Base-by-base conservation (phyloP, 2,329 filamentous ascomycete genomes). In the Colletotrichum scovillei region DNA sequence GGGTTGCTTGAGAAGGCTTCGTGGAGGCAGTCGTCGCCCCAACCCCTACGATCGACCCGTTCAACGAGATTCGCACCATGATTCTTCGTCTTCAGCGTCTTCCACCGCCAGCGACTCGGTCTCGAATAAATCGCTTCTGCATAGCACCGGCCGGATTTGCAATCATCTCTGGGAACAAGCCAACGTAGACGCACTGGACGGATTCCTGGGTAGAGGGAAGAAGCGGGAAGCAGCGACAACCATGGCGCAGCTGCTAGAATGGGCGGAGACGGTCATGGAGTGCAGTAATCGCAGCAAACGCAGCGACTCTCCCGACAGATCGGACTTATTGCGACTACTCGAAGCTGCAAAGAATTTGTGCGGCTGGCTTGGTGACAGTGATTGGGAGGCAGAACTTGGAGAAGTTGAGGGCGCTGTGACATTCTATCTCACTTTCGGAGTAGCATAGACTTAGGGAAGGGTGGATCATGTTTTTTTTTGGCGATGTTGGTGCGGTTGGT, bases 111-210 rank as follows among this genome's bases (percentile, higher is more conserved):
- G 38, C 26, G 58, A 76, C 2, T 35, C 63, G 11, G 42, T n/a
- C 12, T 67, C 77, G 4, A 78, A 76, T 4, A 68, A 71, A 42
- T 80, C 75, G 19, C 78, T 83, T 1, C 76, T 81, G 19, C 74
- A 76, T 42, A 82, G 82, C 72, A 68, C 78, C 22, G 79, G 76
- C 46, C 71, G 60, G 46, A 81, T 83, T 46, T 81, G 80, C 75
- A 76, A 74, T 49, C 75, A 79, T 70, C 62, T 81, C 4, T 82
- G 80, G 81, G 73, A 72, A 12, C 78, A 78, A 19, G 78, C 80
- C 28, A 77, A 77, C 57, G 77, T 78, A n/a, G 78, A 80, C 52
- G 76, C 81, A 9, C 73, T 78, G 12, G 63, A 79, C 2, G 14
- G 7, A 42, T 78, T 81, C 8, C 76, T 78, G 35, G 76, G 77